Percentiles rank a stretch among this genome's conserved stretches.
phyloP scores from a whole-genome alignment of 768 basidiomycete genomes.

The Termitomyces sp. region DNA sequence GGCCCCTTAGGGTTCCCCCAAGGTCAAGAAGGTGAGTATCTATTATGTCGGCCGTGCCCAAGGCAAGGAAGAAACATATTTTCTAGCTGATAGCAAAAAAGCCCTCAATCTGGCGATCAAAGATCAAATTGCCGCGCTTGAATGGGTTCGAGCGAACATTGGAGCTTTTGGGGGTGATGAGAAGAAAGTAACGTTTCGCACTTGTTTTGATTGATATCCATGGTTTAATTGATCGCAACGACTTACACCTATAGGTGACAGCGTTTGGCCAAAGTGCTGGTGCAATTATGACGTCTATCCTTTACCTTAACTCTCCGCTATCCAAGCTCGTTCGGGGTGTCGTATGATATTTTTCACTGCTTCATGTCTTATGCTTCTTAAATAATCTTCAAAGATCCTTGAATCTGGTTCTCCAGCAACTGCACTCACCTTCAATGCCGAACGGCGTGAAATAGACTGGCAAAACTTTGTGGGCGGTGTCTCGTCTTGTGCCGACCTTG shows the following conservation, averaged over 20 bases:
- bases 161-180: conserved; percentile 50
- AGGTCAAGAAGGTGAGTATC: conserved; percentile 22
- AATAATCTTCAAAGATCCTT: conserved; percentile 27
- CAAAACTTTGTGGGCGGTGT: conserved; percentile 24
- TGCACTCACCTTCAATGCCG: conserved; percentile 21
- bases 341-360: conserved; percentile 15
- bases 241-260: background rate
- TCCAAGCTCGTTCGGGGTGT: conserved; percentile 20
- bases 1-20: conserved; percentile 44
- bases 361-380: too few relatives aligned
- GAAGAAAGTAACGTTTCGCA: conserved; percentile 17
- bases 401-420: conserved; percentile 34
- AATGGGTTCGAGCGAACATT: conserved; percentile 52
- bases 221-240: too few relatives aligned
- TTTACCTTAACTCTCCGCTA: background rate
- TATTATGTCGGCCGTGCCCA: background rate
- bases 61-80: background rate
- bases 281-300: background rate
- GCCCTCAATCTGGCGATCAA: conserved; percentile 34
- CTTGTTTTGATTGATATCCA: too few relatives aligned
- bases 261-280: background rate
- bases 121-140: conserved; percentile 33
- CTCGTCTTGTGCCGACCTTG: conserved; percentile 17
- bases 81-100: conserved; percentile 21
- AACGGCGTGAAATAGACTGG: conserved; percentile 21